Evolutionary conservation across 495 filamentous ascomycete genomes (phyloP), one percentile per base, ranked within the genome.

Genomic region (Penicillium canescens): DNA sequence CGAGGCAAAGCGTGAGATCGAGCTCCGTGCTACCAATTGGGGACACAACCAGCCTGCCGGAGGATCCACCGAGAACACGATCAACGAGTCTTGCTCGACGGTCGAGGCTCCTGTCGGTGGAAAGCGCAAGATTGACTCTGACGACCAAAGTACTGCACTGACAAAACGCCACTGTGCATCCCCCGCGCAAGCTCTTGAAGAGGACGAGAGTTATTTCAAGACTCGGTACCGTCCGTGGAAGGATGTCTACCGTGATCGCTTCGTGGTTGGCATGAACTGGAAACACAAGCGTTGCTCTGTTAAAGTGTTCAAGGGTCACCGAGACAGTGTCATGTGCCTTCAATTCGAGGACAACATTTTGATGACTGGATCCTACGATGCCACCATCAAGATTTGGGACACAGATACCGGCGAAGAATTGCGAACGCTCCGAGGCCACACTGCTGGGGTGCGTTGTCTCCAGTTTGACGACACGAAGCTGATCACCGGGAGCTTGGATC

Each of bases 351-450:
- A 96, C 59, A 87, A 89, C 48, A 91, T 96, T 48, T 78, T 98
- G 18, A 93, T 89, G 12, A 95, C 93, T 11, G 94, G 94, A 4
- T 98, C 94, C 3, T 98, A 98, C 64, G 95, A 99, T 71, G 77
- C 84, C 9, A 96, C 90, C 2, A 90, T 96, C 62, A 97, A 95
- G 65, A 91, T 98, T 12, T 98, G 95, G 94, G 86, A 97, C 63
- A 86, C 96, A 33, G 86, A 95, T 58, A 94, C 87, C 2, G 90
- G 90, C 16, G 80, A 94, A 62, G 89, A 91, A 60, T 74, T 96
- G 18, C 85, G 89, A 14, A 95, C 91, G 4, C 79, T 99, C 1
- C 72, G 70, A 16, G 94, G 95, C 11, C 94, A 99, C 61, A 84
- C 81, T 5, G 79, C 79, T 12, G 94, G 90, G 2, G 87, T 99